phyloP scores from a whole-genome alignment of 176 grass and related monocot species.

The Hordeum vulgare region DNA sequence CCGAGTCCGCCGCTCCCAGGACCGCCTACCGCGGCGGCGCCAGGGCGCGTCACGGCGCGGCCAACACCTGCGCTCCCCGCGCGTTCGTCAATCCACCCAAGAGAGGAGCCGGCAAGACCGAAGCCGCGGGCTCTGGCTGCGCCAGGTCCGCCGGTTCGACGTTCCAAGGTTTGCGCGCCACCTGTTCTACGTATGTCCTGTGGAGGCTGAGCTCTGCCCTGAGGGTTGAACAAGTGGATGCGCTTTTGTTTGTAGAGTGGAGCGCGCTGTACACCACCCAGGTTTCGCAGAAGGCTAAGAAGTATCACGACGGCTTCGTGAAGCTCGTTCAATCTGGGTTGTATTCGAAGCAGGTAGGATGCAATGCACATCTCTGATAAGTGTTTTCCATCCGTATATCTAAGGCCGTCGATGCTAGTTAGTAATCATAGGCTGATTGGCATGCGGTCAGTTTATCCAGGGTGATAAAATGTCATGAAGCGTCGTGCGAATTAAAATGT shows the following conservation, averaged over 20 bases:
- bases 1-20: not conserved
- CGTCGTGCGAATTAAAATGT: constrained; percentile 4
- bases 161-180: constrained; percentile 19
- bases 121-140: not conserved
- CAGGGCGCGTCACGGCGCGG: not conserved
- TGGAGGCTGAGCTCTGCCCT: not conserved
- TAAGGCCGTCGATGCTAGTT: not conserved
- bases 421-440: not conserved
- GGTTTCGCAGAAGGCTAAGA: constrained; percentile 77
- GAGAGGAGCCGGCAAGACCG: not conserved
- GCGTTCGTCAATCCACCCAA: constrained; percentile 7
- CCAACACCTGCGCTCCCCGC: not conserved
- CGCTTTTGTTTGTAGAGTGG: constrained; percentile 33
- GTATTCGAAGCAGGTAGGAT: constrained; percentile 52
- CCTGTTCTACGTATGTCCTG: constrained; percentile 18
- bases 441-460: not conserved
- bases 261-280: constrained; percentile 59
- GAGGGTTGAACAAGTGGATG: not conserved
- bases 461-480: constrained; percentile 7
- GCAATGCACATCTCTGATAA: not conserved
- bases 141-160: not conserved
- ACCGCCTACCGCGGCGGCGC: not conserved
- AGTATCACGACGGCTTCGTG: constrained; percentile 61
- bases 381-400: not conserved
- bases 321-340: constrained; percentile 37